Percentiles rank a stretch among this genome's conserved stretches.
Evolutionary conservation across 257 asterid genomes (phyloP).

Genomic region (Rauvolfia tetraphylla): DNA sequence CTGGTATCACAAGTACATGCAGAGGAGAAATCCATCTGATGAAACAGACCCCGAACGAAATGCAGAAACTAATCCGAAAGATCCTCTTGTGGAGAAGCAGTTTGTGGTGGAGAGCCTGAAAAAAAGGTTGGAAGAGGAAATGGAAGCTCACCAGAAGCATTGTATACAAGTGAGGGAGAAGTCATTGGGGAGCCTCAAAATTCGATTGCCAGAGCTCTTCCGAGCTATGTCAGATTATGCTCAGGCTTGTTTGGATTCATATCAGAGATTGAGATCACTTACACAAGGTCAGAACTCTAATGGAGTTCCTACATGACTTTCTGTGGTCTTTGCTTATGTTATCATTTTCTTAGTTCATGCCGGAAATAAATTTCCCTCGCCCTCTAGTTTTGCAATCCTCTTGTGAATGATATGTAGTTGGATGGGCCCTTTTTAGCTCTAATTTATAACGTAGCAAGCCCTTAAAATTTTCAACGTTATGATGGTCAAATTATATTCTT

Average conservation of each 20-base stretch:
- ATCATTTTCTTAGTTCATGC: neutral
- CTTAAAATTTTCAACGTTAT: too few species aligned
- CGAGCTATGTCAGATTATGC: slow-evolving; percentile 75
- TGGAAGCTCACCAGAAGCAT: slow-evolving; percentile 67
- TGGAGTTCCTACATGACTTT: slow-evolving; percentile 26
- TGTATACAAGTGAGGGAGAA: slow-evolving; percentile 90
- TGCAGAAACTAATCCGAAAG: slow-evolving; percentile 39
- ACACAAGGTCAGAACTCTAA: slow-evolving; percentile 39
- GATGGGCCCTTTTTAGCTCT: neutral
- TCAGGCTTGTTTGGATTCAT: slow-evolving; percentile 53
- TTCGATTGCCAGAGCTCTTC: slow-evolving; percentile 82
- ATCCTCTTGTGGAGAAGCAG: slow-evolving; percentile 61
- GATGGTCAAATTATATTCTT: too few species aligned
- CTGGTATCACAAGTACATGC: slow-evolving; percentile 74
- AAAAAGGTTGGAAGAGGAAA: slow-evolving; percentile 74
- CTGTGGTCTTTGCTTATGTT: neutral
- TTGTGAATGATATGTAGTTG: neutral
- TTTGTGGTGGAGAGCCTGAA: slow-evolving; percentile 67
- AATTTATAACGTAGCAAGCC: neutral
- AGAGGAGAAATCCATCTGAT: slow-evolving; percentile 37
- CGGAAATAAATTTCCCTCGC: neutral
- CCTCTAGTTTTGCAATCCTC: neutral
- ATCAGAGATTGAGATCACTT: slow-evolving; percentile 50
- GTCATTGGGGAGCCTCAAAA: slow-evolving; percentile 66
- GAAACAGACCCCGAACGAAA: slow-evolving; percentile 36